These are phyloP conservation scores for Chytriomyces hyalinus DNA, from an alignment of 192 early-diverging fungal genomes.

Conservation along the genomic window DNA sequence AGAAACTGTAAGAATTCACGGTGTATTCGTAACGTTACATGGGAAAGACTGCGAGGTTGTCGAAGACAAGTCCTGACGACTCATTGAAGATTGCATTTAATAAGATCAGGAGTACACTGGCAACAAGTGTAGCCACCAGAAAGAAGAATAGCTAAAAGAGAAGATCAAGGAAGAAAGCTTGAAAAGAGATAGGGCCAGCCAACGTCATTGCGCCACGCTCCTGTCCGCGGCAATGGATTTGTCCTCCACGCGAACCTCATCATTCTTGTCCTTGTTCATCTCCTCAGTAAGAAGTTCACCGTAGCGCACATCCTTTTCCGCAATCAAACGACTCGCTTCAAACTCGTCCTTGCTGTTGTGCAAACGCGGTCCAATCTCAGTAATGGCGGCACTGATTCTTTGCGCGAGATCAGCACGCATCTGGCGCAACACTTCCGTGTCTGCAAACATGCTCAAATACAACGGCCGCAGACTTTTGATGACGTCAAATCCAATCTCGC, in stretches of 20 bases:
- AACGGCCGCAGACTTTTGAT: constrained; percentile 81
- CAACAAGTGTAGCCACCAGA: no score
- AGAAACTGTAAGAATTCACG: no score
- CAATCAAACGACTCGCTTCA: constrained; percentile 42
- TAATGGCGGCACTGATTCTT: constrained; percentile 79
- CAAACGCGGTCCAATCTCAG: constrained; percentile 76
- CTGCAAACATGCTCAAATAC: constrained; percentile 68
- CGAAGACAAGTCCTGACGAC: no score
- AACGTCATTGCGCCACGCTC: no score
- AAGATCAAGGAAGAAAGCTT: no score
- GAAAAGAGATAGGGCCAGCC: no score
- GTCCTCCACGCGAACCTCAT: background rate
- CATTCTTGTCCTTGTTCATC: constrained; percentile 27
- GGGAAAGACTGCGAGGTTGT: no score
- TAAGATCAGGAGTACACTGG: no score
- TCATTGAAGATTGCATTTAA: no score
- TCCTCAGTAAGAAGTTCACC: constrained; percentile 22
- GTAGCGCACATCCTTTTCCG: constrained; percentile 19
- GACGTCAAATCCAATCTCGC: constrained; percentile 53
- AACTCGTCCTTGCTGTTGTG: constrained; percentile 47
- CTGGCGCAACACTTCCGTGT: constrained; percentile 64
- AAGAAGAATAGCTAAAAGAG: no score
- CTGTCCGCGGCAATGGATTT: no score
- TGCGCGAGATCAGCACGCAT: constrained; percentile 75
- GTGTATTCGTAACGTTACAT: no score